Percentiles rank a stretch among this genome's conserved stretches.
Evolutionary conservation across 192 early-diverging fungal genomes (phyloP).

Genomic region (Umbelopsis sp.): DNA sequence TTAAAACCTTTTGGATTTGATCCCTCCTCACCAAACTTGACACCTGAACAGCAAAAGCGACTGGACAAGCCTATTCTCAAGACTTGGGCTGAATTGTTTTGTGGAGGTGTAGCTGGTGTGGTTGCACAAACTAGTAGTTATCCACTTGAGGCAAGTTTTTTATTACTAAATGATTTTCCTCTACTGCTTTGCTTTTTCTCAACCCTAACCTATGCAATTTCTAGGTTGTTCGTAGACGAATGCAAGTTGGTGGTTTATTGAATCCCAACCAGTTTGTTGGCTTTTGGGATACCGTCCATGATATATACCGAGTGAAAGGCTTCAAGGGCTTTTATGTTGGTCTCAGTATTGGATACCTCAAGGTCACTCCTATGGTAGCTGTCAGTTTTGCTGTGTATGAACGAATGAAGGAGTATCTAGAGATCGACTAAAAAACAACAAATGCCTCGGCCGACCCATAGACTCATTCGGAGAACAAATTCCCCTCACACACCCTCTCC

Average conservation of each 20-base stretch:
- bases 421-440: slow-evolving; percentile 42
- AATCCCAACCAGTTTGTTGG: slow-evolving; percentile 52
- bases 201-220: too few relatives aligned
- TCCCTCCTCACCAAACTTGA: slow-evolving; percentile 18
- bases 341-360: slow-evolving; percentile 95
- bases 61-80: slow-evolving; percentile 52
- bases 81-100: slow-evolving; percentile 75
- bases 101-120: slow-evolving; percentile 84
- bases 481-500: neutral
- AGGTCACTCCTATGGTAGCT: slow-evolving; percentile 92
- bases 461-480: neutral
- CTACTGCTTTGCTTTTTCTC: neutral
- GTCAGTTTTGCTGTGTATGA: slow-evolving; percentile 89
- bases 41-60: slow-evolving; percentile 18
- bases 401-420: slow-evolving; percentile 64
- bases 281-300: slow-evolving; percentile 58
- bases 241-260: slow-evolving; percentile 77
- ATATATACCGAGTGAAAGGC: slow-evolving; percentile 70
- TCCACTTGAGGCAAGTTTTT: slow-evolving; percentile 71
- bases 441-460: too few relatives aligned
- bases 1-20: slow-evolving; percentile 31
- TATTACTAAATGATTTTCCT: neutral
- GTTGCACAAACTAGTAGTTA: slow-evolving; percentile 87
- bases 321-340: slow-evolving; percentile 93
- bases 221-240: slow-evolving; percentile 76